Evolutionary conservation across 192 early-diverging fungal genomes (phyloP), one percentile per base, ranked within the genome.

Genomic region (Dissophora globulifera): DNA sequence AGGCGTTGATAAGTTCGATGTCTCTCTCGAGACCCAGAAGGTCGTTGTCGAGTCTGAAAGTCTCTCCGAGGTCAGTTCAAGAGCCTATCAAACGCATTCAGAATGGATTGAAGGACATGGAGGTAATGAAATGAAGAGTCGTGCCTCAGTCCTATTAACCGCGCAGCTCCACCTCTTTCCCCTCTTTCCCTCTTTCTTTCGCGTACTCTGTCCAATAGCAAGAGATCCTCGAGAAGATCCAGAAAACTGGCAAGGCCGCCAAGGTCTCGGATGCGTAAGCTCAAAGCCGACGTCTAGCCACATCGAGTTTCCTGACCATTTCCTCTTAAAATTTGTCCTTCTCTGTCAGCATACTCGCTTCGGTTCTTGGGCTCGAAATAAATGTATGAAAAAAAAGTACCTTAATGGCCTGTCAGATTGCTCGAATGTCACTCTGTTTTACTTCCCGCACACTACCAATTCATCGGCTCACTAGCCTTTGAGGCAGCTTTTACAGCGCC

Each of bases 1-100:
- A 23, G 85, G 82, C n/a, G 86, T 90, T 30, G 43, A 69, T 25
- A 70, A 35, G 0, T 84, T 84, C 54, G 84, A 90, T 58, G 83
- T 90, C 61, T 83, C 79, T 10, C 84, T 90, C 29, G 89, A 88
- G 56, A 85, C 76, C 45, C 86, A 90, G 78, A 81, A 74, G 48
- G 89, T 90, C 53, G 72, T 62, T 26, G 89, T 88, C 29, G 83
- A 84, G 58, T 66, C 83, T 19, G 35, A 62, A 4, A 67, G 3
- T 17, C 64, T 66, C 35, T 26, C 52, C 46, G 32, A 76, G 63
- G 72, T 76, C 50, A 60, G 53, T 50, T n/a, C 25, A 38, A 38
- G 35, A 38, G 6, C 35, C 6, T 9, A 38, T 6, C 35, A 38
- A 38, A 38, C n/a, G n/a, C n/a, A n/a, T n/a, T n/a, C n/a, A n/a